These are phyloP conservation scores for Mangifera indica DNA, from an alignment of 345 rosid genomes.

Conservation along the genomic window DNA sequence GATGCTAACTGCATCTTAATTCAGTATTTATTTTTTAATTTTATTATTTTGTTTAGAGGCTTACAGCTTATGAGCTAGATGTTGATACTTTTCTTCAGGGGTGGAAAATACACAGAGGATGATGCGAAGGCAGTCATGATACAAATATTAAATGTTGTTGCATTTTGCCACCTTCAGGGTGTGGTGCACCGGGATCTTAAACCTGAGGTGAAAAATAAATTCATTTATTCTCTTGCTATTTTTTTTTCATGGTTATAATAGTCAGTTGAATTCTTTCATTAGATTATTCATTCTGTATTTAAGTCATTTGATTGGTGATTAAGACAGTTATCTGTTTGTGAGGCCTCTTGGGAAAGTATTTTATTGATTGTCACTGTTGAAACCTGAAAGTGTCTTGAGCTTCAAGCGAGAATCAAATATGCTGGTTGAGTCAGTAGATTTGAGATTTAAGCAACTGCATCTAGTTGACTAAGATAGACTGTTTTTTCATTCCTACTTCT, in stretches of 20 bases:
- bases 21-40: not conserved
- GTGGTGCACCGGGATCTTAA: slow-evolving; percentile 98
- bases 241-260: not conserved
- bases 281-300: not conserved
- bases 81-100: slow-evolving; percentile 47
- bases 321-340: not conserved
- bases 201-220: slow-evolving; percentile 69
- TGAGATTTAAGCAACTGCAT: not conserved
- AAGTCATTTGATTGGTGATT: not conserved
- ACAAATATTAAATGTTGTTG: slow-evolving; percentile 85
- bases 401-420: not conserved
- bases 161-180: slow-evolving; percentile 97
- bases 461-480: too few relatives aligned
- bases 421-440: not conserved
- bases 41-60: not conserved
- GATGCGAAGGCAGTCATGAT: slow-evolving; percentile 92
- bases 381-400: not conserved
- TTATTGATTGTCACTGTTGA: not conserved
- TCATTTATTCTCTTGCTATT: not conserved
- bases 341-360: not conserved
- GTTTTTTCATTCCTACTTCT: too few relatives aligned
- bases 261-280: not conserved
- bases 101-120: slow-evolving; percentile 95
- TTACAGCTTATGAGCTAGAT: slow-evolving; percentile 7
- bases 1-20: not conserved